Percentiles rank a stretch among this genome's conserved stretches.
These are phyloP conservation scores for Dictyostelium citrinum DNA, from an alignment of 78 protist species.

Conservation along the genomic window DNA sequence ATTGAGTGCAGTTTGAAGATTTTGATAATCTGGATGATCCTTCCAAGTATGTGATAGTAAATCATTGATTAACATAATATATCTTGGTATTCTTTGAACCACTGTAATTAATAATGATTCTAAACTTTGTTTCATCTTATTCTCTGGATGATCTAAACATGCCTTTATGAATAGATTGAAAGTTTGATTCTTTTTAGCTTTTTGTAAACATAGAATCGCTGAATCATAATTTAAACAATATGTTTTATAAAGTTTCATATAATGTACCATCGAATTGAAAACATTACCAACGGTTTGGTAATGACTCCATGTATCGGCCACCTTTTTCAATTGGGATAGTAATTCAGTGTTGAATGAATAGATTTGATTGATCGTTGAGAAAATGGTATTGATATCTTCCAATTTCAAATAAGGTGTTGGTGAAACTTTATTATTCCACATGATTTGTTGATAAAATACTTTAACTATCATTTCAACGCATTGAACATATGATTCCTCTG, in stretches of 20 bases:
- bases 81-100: slow-evolving; percentile 65
- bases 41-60: slow-evolving; percentile 18
- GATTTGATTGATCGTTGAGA: slow-evolving; percentile 41
- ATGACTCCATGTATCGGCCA: background rate
- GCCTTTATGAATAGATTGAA: slow-evolving; percentile 33
- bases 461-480: slow-evolving; percentile 47
- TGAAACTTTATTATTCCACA: slow-evolving; percentile 49
- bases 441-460: slow-evolving; percentile 41
- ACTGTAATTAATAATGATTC: slow-evolving; percentile 41
- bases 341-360: slow-evolving; percentile 53
- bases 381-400: slow-evolving; percentile 33
- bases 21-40: slow-evolving; percentile 44
- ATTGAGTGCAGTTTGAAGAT: background rate
- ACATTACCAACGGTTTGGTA: slow-evolving; percentile 67
- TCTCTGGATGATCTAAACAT: slow-evolving; percentile 62
- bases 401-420: slow-evolving; percentile 54
- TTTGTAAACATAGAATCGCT: slow-evolving; percentile 34
- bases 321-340: background rate
- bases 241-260: slow-evolving; percentile 33
- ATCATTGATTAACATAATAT: slow-evolving; percentile 43
- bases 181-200: slow-evolving; percentile 44
- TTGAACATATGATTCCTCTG: slow-evolving; percentile 38
- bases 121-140: slow-evolving; percentile 31
- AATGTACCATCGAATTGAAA: slow-evolving; percentile 15
- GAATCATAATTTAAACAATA: slow-evolving; percentile 57